A percentile compares a stretch with the other conserved stretches of the same genome.
These are phyloP conservation scores for Colletotrichum australisinense DNA, from an alignment of 2,329 filamentous ascomycete species.

Conservation along the genomic window DNA sequence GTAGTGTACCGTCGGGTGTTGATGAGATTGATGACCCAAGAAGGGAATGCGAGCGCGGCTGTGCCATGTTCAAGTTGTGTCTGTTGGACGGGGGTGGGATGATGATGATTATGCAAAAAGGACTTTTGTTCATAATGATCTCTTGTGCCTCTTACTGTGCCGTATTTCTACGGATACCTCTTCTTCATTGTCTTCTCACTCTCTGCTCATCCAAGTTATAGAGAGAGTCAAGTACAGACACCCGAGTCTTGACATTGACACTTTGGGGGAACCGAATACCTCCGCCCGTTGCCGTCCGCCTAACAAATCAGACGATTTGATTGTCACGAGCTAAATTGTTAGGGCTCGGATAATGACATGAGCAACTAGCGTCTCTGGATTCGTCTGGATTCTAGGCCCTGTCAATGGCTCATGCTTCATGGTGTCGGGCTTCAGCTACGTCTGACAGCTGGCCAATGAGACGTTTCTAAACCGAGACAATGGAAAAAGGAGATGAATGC, in stretches of 20 bases:
- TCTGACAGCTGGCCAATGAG: conserved; percentile 10
- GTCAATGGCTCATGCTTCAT: conserved; percentile 1
- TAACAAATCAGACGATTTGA: conserved; percentile 22
- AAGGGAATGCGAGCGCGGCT: not conserved
- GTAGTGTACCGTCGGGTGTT: not conserved
- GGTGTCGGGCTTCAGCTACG: conserved; percentile 7
- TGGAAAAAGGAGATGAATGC: not conserved
- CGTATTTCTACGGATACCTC: not conserved
- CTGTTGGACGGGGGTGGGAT: not conserved
- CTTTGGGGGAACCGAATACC: not conserved
- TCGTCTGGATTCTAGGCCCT: conserved; percentile 22
- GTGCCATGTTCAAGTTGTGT: not conserved
- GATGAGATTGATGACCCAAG: not conserved
- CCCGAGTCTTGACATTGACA: too few species aligned
- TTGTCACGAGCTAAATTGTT: conserved; percentile 12
- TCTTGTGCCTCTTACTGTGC: not conserved
- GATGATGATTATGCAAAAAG: not conserved
- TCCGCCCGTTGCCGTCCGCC: not conserved
- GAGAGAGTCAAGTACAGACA: too few species aligned
- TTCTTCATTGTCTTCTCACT: not conserved
- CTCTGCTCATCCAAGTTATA: too few species aligned
- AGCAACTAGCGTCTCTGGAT: conserved; percentile 14
- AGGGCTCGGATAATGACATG: conserved; percentile 34
- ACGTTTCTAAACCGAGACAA: not conserved
- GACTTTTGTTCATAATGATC: not conserved